Conservation (phyloP, 1,139 yeast genomes). For the Candida gigantensis region DNA sequence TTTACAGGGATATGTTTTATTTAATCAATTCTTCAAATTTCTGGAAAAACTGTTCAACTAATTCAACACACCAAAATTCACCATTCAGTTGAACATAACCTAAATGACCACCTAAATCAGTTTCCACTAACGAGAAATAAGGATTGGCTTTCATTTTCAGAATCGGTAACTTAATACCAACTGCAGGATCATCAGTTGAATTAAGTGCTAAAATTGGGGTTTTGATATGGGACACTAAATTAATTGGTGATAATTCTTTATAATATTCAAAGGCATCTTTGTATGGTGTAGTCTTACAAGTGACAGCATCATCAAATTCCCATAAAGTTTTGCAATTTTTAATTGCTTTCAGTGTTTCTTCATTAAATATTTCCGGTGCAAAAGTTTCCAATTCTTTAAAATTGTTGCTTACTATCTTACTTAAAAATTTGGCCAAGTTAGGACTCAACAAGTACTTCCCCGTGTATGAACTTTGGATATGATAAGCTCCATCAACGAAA, state of each 20-base stretch:
- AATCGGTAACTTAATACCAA: slow-evolving; percentile 48
- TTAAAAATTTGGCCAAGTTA: slow-evolving; percentile 64
- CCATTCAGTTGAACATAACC: slow-evolving; percentile 60
- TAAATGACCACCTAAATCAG: slow-evolving; percentile 61
- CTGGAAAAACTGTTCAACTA: slow-evolving; percentile 61
- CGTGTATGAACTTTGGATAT: slow-evolving; percentile 53
- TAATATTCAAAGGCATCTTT: slow-evolving; percentile 73
- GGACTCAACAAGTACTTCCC: slow-evolving; percentile 67
- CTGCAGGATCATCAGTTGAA: slow-evolving; percentile 83
- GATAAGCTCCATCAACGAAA: slow-evolving; percentile 56
- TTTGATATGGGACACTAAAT: slow-evolving; percentile 52
- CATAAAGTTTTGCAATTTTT: slow-evolving; percentile 37
- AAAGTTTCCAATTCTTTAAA: slow-evolving; percentile 47
- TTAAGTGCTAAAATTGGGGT: slow-evolving; percentile 71
- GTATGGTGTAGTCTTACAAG: slow-evolving; percentile 77
- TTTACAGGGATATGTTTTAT: no score
- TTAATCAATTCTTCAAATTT: slow-evolving; percentile 39
- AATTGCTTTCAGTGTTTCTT: slow-evolving; percentile 33
- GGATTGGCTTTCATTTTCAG: slow-evolving; percentile 31
- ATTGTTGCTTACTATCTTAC: slow-evolving; percentile 64
- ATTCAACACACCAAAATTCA: slow-evolving; percentile 72
- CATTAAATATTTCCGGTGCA: slow-evolving; percentile 33
- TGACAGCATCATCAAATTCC: slow-evolving; percentile 72
- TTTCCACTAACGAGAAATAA: slow-evolving; percentile 36
- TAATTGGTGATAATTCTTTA: slow-evolving; percentile 63